Base-by-base conservation (phyloP, 2,329 filamentous ascomycete genomes). In the Fusarium goolgardi region DNA sequence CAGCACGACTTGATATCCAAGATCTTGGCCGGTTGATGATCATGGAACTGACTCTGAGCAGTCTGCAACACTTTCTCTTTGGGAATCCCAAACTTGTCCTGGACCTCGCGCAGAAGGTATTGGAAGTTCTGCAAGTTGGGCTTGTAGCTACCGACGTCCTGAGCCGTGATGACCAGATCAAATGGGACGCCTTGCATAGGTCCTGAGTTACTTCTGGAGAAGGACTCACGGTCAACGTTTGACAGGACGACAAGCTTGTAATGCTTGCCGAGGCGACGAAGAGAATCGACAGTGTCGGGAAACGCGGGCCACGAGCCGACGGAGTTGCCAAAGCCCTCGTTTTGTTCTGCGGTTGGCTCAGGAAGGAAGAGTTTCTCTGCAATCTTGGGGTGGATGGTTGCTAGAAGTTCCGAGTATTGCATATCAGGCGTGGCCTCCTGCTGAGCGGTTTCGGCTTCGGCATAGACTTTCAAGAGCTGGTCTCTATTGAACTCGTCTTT, bases 141-240 rank as follows among this genome's bases (percentile, higher is more conserved):
- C 78, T 93, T 94, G 74, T 93, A 93, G 16, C 83, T 85, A 0
- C 90, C 90, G 29, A 93, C 85, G 40, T 92, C 88, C 75, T 93
- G 82, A 0, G 91, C 91, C 0, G 90, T 92, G 73, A 90, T 84
- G 37, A 91, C 79, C 5, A 85, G 81, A 70, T 91, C 88, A 71
- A 92, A 84, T 2, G 80, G 69, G 25, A 85, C 79, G 2, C 81
- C 82, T 37, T 81, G 70, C 2, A 90, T 75, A 0, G 84, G 82
- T 0, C 84, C 81, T 2, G 78, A 73, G 16, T 83, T 80, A 3
- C 78, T 82, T 16, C 55, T 53, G 0, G 77, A 71, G 69, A 90
- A 89, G 1, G 84, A 86, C 4, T 73, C 78, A 11, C 79, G 79
- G 72, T 89, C 86, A 2, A 88, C 84, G 63, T 90, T 89, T 31